These are phyloP conservation scores for Apiotrichum gamsii DNA, from an alignment of 1,284 basidiomycete species.

Conservation along the genomic window DNA sequence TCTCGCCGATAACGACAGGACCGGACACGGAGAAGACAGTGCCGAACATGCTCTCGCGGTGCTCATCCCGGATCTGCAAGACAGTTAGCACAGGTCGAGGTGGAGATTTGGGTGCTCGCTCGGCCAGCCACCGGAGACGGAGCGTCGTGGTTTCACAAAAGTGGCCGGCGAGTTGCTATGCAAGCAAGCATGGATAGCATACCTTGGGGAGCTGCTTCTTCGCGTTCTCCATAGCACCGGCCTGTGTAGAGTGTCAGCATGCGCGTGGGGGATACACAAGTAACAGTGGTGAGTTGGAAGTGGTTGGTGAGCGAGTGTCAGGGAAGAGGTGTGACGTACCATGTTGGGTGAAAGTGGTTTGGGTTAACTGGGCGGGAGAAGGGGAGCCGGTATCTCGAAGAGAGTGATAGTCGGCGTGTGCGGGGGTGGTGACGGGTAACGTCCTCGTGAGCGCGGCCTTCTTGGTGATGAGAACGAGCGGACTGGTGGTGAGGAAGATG, in stretches of 20 bases:
- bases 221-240: slow-evolving; percentile 85
- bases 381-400: background rate
- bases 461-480: too few species aligned
- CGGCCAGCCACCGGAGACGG: too few species aligned
- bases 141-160: too few species aligned
- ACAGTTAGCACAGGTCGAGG: too few species aligned
- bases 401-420: too few species aligned
- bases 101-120: too few species aligned
- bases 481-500: background rate
- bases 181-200: background rate
- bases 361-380: too few species aligned
- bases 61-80: slow-evolving; percentile 68
- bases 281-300: background rate
- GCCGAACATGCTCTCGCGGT: slow-evolving; percentile 80
- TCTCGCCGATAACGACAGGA: slow-evolving; percentile 93
- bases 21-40: slow-evolving; percentile 85
- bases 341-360: background rate
- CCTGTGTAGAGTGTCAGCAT: slow-evolving; percentile 48
- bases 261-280: too few species aligned
- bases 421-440: background rate
- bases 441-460: too few species aligned
- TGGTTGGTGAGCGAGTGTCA: too few species aligned
- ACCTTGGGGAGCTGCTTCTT: slow-evolving; percentile 72
- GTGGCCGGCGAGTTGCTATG: too few species aligned
- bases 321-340: background rate